These are phyloP conservation scores for Silene uniflora DNA, from an alignment of 148 eudicot genomes.

Conservation along the genomic window DNA sequence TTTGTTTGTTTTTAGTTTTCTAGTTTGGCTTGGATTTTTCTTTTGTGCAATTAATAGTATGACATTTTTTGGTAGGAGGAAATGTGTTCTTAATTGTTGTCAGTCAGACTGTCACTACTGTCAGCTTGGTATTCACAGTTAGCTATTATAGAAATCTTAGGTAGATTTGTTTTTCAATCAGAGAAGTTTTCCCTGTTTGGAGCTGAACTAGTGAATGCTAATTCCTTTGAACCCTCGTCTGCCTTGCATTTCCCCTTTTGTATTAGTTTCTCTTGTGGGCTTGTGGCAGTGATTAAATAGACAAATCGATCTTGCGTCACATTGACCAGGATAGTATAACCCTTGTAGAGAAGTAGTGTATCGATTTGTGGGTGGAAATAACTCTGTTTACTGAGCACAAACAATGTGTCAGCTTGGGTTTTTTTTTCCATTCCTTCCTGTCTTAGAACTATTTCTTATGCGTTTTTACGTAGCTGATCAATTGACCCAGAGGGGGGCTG, in stretches of 20 bases:
- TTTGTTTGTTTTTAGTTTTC: neutral
- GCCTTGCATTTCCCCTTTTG: neutral
- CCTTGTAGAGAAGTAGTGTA: neutral
- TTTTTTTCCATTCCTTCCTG: neutral
- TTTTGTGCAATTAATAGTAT: neutral
- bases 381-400: neutral
- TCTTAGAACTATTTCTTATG: neutral
- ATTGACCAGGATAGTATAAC: neutral
- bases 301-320: neutral
- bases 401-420: neutral
- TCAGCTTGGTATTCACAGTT: neutral
- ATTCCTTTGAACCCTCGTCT: neutral
- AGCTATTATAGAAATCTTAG: neutral
- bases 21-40: neutral
- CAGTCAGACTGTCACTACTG: neutral
- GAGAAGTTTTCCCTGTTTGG: constrained; percentile 5
- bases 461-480: neutral
- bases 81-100: neutral
- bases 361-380: neutral
- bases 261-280: neutral
- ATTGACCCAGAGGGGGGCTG: neutral
- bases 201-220: constrained; percentile 3
- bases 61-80: neutral
- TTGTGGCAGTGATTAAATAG: neutral
- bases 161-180: neutral